phyloP scores from a whole-genome alignment of 768 basidiomycete species.

The Cyclocybe aegerita region DNA sequence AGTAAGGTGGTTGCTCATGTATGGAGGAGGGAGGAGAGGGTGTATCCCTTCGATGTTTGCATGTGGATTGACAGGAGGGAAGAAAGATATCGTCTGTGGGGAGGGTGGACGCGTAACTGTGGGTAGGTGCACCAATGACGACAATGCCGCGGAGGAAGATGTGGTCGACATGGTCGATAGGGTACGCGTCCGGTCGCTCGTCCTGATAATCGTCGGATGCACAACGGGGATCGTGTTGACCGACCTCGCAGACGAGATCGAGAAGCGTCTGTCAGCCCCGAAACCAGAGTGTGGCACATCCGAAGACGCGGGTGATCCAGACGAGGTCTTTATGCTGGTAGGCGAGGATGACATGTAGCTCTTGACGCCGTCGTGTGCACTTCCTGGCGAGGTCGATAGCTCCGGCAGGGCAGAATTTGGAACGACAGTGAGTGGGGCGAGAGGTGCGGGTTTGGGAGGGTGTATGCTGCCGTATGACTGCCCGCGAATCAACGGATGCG shows the following conservation, averaged over 20 bases:
- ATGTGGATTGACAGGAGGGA: conserved; percentile 61
- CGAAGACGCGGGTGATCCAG: conserved; percentile 24
- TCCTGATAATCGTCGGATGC: conserved; percentile 17
- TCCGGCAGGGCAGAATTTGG: conserved; percentile 46
- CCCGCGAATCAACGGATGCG: conserved; percentile 78
- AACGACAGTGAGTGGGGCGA: conserved; percentile 64
- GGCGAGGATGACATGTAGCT: conserved; percentile 32
- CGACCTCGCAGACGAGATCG: conserved; percentile 34
- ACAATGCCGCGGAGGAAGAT: conserved; percentile 55
- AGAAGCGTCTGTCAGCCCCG: conserved; percentile 36
- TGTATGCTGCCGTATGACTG: conserved; percentile 58
- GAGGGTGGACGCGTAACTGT: conserved; percentile 42
- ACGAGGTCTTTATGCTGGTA: conserved; percentile 27
- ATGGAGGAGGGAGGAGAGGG: conserved; percentile 70
- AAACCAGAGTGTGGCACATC: conserved; percentile 27
- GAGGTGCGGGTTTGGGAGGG: conserved; percentile 52
- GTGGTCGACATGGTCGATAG: conserved; percentile 56
- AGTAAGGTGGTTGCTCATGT: conserved; percentile 69
- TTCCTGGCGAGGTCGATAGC: conserved; percentile 34
- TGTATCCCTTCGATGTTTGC: conserved; percentile 61
- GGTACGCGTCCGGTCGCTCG: conserved; percentile 41
- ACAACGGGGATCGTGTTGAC: conserved; percentile 16
- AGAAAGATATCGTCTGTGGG: conserved; percentile 55
- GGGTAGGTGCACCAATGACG: conserved; percentile 56
- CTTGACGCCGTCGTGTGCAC: conserved; percentile 18